phyloP scores from a whole-genome alignment of 192 early-diverging fungal species.

The Mortierella alpina region DNA sequence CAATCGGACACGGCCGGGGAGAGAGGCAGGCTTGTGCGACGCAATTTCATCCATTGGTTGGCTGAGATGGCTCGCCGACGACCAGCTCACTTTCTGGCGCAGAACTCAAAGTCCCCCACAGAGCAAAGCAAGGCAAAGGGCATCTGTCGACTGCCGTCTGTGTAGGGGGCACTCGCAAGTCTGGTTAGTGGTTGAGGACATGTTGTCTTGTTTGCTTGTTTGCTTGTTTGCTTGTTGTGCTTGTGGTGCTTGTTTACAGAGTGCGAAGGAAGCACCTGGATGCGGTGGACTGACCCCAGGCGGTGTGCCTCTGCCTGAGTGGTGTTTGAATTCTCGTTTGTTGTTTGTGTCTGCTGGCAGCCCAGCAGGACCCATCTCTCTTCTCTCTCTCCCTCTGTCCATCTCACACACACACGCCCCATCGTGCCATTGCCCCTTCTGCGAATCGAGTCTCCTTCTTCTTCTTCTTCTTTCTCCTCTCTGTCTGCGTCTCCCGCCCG shows the following conservation, averaged over 20 bases:
- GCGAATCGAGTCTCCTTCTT: neutral
- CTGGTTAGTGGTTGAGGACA: too few relatives aligned
- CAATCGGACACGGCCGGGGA: slow-evolving; percentile 26
- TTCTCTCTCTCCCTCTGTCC: neutral
- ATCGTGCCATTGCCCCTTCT: neutral
- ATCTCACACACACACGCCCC: too few relatives aligned
- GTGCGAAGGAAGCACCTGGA: too few relatives aligned
- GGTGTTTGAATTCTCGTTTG: too few relatives aligned
- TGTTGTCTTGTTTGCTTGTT: neutral
- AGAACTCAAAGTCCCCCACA: slow-evolving; percentile 24
- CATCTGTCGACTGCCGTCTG: neutral
- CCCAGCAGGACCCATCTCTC: too few relatives aligned
- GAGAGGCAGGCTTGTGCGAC: slow-evolving; percentile 24
- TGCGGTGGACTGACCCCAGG: too few relatives aligned
- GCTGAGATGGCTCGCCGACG: neutral
- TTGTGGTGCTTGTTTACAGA: neutral
- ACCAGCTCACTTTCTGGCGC: neutral
- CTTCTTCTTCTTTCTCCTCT: neutral
- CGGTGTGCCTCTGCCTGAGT: too few relatives aligned
- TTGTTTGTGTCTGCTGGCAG: too few relatives aligned
- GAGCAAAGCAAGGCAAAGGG: neutral
- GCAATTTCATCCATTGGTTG: slow-evolving; percentile 18
- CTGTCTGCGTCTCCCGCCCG: neutral
- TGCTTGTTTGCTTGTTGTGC: neutral
- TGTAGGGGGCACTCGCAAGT: too few relatives aligned